phyloP scores from a whole-genome alignment of 331 rosid genomes.

The Erythrophleum ivorense region DNA sequence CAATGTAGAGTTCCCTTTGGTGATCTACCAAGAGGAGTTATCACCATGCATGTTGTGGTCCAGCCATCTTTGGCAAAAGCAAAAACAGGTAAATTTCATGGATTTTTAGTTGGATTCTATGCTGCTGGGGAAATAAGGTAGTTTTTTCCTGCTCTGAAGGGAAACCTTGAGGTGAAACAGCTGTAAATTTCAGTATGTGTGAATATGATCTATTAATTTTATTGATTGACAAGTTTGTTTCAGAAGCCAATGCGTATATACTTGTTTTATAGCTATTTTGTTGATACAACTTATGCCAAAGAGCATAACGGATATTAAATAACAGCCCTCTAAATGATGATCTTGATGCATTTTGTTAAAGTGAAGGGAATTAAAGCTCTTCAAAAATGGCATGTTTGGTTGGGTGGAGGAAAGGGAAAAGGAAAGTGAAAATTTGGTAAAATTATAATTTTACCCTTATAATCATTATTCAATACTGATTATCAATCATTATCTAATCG shows the following conservation, averaged over 20 bases:
- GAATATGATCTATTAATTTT: not conserved
- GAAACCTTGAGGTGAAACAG: too few relatives aligned
- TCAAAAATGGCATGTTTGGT: not conserved
- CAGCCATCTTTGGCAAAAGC: constrained; percentile 78
- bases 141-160: too few relatives aligned
- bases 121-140: too few relatives aligned
- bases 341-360: not conserved
- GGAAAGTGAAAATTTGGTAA: too few relatives aligned
- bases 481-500: too few relatives aligned
- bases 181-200: not conserved
- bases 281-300: not conserved
- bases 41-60: constrained; percentile 92
- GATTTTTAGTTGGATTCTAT: too few relatives aligned
- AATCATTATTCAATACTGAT: too few relatives aligned
- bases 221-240: constrained; percentile 4
- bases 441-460: too few relatives aligned
- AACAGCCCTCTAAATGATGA: constrained; percentile 4
- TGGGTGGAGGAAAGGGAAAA: too few relatives aligned
- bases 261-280: constrained; percentile 5
- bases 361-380: not conserved
- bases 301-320: not conserved
- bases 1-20: constrained; percentile 85
- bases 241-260: constrained; percentile 5
- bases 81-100: constrained; percentile 67
- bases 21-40: constrained; percentile 75